Evolutionary conservation across 164 flowering plant species (phyloP), one percentile per base, ranked within the genome.

Genomic region (Akebia trifoliata): DNA sequence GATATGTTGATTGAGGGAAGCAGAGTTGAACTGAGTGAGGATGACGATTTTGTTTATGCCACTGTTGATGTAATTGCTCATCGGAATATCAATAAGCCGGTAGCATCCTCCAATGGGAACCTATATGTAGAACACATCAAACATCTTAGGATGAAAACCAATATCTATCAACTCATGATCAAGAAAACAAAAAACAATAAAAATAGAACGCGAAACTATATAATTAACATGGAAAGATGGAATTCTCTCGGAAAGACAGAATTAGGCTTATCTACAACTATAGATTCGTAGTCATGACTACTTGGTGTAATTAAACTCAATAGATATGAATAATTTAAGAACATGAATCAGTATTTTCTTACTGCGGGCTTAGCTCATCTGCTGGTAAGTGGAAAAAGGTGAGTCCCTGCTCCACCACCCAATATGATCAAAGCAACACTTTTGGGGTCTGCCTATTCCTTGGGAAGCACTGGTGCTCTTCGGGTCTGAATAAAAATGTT

Each of bases 351-450:
- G 31, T 15, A 47, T 21, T n/a, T 32, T 47, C 78, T 75, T 78
- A 86, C 94, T 31, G 94, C 94, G 3, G 94, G 94, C 61, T 86
- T 86, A 12, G 94, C 84, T 70, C 94, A 77, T 65, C 52, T 69
- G 71, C 82, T 74, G 15, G 94, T 86, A 37, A 86, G 88, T 62
- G 94, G 94, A 65, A 84, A 82, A 28, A 86, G 76, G 21, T 88
- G 86, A 64, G 94, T 86, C 29, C 94, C 94, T 6, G 90, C 94
- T 17, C 94, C 94, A 39, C 94, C 94, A 59, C 94, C 94, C 77
- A 86, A 58, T 45, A 86, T 77, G 62, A 86, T 76, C 0, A 90
- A 75, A 36, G 86, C 94, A 14, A 86, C 87, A 37, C 60, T 76
- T 48, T 70, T 78, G 0, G 94, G 94, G 60, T 84, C 87, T 46